Evolutionary conservation across 1,284 basidiomycete genomes (phyloP).

Genomic region (Ceraceosorus guamensis): DNA sequence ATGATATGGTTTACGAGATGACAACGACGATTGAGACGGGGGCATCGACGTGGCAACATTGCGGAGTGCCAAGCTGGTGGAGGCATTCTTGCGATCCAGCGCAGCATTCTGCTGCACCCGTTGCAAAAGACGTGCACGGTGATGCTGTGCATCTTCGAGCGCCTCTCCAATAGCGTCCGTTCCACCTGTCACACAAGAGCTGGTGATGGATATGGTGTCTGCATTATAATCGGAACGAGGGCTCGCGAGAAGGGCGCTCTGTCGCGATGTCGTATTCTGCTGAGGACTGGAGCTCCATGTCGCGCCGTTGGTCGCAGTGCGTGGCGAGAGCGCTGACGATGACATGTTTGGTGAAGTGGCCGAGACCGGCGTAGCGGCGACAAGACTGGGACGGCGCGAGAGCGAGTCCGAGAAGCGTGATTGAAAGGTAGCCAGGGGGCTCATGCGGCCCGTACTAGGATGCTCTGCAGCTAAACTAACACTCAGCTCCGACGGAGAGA

Average conservation of each 20-base stretch:
- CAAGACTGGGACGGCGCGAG: too few species aligned
- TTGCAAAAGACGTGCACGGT: conserved; percentile 1
- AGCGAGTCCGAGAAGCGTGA: background rate
- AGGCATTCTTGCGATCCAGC: too few species aligned
- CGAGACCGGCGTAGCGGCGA: background rate
- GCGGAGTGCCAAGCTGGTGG: too few species aligned
- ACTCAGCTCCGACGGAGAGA: too few species aligned
- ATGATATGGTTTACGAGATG: too few species aligned
- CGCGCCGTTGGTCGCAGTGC: too few species aligned
- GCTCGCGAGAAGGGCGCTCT: too few species aligned
- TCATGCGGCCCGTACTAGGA: background rate
- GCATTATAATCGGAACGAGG: background rate
- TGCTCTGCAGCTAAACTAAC: background rate
- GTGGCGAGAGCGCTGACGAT: background rate
- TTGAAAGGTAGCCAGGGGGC: background rate
- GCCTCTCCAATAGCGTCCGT: conserved; percentile 1
- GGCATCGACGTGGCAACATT: too few species aligned
- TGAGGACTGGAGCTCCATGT: too few species aligned
- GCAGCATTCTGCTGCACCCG: background rate
- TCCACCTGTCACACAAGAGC: conserved; percentile 3
- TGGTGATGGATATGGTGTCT: background rate
- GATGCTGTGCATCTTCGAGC: background rate
- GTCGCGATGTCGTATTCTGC: too few species aligned
- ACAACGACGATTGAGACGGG: too few species aligned
- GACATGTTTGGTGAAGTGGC: background rate